Base-by-base conservation (phyloP, 2,329 filamentous ascomycete genomes). In the Setomelanomma holmii region DNA sequence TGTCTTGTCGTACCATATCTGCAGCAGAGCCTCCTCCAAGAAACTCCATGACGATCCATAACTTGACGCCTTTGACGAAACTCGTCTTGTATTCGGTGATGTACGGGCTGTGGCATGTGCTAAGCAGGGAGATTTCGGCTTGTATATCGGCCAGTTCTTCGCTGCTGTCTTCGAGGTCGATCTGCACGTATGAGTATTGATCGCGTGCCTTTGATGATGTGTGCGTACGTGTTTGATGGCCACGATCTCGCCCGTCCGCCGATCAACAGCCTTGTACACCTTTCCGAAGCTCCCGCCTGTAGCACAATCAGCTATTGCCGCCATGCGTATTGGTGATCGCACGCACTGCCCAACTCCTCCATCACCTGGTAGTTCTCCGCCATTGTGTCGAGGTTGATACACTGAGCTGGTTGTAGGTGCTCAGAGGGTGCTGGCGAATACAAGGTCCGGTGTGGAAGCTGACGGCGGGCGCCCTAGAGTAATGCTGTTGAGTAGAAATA, bases 1-100 rank as follows among this genome's bases (percentile, higher is more conserved):
- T n/a, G n/a, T 33, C 20, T 33, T 10, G 20, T 49, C 81, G 67
- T 84, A 96, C 90, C 80, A 99, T 76, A 74, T 99, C 95, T 60
- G 97, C 82, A 73, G 95, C 97, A 16, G 95, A 98, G 35, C 95
- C 95, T 58, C 95, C 95, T 5, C 95, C 95, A 10, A 99, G 80
- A 71, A 89, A 99, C 76, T 99, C 95, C 95, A 99, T 99, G 52
- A 98, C 91, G 71, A 99, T 99, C 95, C 95, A 99, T 80, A 99
- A 80, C 78, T 98, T 99, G 73, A 93, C 90, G 21, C 95, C 95
- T 64, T 91, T 87, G n/a, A 98, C 84, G 75, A 98, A 99, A 71
- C 93, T 97, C 19, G 91, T 90, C 74, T 93, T 96, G 82, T 99
- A 99, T 73, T 96, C 90, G 14, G 95, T 98, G 63, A 99, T 92